Evolutionary conservation across 306 rosid genomes (phyloP), one percentile per base, ranked within the genome.

Genomic region (Erythrophleum fordii): DNA sequence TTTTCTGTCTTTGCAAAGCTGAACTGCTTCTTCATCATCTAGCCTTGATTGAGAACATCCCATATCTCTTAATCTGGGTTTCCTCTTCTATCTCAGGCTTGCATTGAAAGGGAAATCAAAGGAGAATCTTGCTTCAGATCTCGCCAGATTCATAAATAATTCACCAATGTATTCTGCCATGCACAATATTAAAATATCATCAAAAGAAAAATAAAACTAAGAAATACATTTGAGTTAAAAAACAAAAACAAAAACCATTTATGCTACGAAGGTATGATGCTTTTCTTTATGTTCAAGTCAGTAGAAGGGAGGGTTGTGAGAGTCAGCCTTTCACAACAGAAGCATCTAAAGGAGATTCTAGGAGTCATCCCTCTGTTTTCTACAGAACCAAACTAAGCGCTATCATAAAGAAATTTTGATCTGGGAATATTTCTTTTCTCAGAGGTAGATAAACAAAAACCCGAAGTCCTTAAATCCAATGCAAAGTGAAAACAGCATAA

Each of bases 1-100:
- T 85, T 88, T 96, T 68, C 99, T 80, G 71, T 96, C 98, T 88
- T 92, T 96, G 78, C 99, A 96, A 80, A 96, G 94, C 86, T 92
- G 87, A 76, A 96, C 97, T 44, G 92, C 96, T 73, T 93, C 99
- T 89, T 76, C 90, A 83, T 96, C 92, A 44, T 96, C 94, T 73
- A 92, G 90, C 88, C 85, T 96, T 61, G 99, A 96, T 80, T n/a
- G 88, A 64, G 95, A 90, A 82, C 98, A 93, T 89, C 98, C 98
- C 98, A 93, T 91, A 91, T 87, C 84, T 84, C 87, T 70, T 55
- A 44, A 28, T 80, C 46, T 78, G 69, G 65, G 56, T 69, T 86
- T 69, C 69, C 75, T 29, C 46, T 31, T 22, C 65, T 74, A 62
- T 42, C 85, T 91, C 75, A 90, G 77, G 56, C 90, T 87, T 39